Base-by-base conservation (phyloP, 345 rosid genomes). In the Bruguiera gymnorhiza region DNA sequence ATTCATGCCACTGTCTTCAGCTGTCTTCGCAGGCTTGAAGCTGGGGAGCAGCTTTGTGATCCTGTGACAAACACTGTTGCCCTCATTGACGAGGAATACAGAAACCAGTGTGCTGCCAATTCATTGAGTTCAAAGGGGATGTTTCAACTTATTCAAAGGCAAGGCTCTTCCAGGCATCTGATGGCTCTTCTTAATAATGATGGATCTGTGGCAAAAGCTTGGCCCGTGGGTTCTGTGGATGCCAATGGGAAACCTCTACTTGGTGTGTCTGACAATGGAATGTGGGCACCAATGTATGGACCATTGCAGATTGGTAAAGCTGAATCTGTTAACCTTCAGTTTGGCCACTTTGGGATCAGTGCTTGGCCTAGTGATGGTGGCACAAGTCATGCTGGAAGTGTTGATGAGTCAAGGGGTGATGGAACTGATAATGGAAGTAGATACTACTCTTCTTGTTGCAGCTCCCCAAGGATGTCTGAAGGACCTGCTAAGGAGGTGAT, bases 301-400 rank as follows among this genome's bases (percentile, higher is more conserved):
- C 93, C 91, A 52, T 26, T 96, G 70, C 86, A 82, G 73, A 87
- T 88, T 2, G 86, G 90, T 36, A 88, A 86, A 81, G 96, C 98
- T 20, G 97, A 92, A 79, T 91, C 96, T 0, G 96, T 92, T 24
- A 92, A 96, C 84, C 96, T 96, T 79, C 99, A 84, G 74, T 96
- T 96, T 39, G 99, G 99, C 62, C 79, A 85, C 66, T 90, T 92
- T 81, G 99, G 99, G 61, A 92, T 92, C 75, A 95, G 99, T 81
- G 99, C 99, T 55, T 96, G 98, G 97, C 96, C 97, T 63, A 86
- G 86, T 78, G 99, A 87, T 67, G 99, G 97, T 72, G 97, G 94
- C 46, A 92, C 99, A 5, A 96, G 98, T 69, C 85, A 81, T 55
- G 88, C 98, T 8, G 94, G 94, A 65, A 96, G 99, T 81, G 72